These are phyloP conservation scores for Scedosporium boydii DNA, from an alignment of 2,329 filamentous ascomycete genomes.

Conservation along the genomic window DNA sequence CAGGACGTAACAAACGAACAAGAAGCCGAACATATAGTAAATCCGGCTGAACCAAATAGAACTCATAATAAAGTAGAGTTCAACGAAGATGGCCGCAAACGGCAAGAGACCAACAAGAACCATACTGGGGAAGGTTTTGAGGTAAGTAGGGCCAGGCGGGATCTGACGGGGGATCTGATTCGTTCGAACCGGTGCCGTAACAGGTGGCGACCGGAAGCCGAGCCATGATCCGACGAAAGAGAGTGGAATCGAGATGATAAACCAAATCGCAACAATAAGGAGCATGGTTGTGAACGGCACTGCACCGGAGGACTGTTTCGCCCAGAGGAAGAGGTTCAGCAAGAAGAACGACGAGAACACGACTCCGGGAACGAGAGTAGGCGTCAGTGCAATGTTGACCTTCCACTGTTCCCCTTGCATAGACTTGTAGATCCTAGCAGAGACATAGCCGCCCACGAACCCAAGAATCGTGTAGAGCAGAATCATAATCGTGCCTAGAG, in stretches of 20 bases:
- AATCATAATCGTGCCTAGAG: slow-evolving; percentile 85
- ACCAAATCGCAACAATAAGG: slow-evolving; percentile 89
- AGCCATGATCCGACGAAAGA: slow-evolving; percentile 88
- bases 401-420: slow-evolving; percentile 93
- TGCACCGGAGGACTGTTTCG: slow-evolving; percentile 80
- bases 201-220: slow-evolving; percentile 65
- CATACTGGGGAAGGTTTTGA: slow-evolving; percentile 81
- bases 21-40: slow-evolving; percentile 99
- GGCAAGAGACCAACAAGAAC: slow-evolving; percentile 85
- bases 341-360: slow-evolving; percentile 88
- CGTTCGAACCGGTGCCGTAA: slow-evolving; percentile 77
- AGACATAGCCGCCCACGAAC: slow-evolving; percentile 84
- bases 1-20: slow-evolving; percentile 93
- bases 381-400: slow-evolving; percentile 81
- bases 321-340: slow-evolving; percentile 93
- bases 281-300: slow-evolving; percentile 97
- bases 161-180: slow-evolving; percentile 99
- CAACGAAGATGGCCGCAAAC: slow-evolving; percentile 94
- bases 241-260: slow-evolving; percentile 87
- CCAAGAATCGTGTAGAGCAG: slow-evolving; percentile 89
- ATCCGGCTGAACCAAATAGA: slow-evolving; percentile 98
- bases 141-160: slow-evolving; percentile 71
- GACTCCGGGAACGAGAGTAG: slow-evolving; percentile 72
- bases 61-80: slow-evolving; percentile 99
- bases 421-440: slow-evolving; percentile 86